Percentiles rank a stretch among this genome's conserved stretches.
Conservation (phyloP, 768 basidiomycete species). For the Psilocybe subaeruginosa region DNA sequence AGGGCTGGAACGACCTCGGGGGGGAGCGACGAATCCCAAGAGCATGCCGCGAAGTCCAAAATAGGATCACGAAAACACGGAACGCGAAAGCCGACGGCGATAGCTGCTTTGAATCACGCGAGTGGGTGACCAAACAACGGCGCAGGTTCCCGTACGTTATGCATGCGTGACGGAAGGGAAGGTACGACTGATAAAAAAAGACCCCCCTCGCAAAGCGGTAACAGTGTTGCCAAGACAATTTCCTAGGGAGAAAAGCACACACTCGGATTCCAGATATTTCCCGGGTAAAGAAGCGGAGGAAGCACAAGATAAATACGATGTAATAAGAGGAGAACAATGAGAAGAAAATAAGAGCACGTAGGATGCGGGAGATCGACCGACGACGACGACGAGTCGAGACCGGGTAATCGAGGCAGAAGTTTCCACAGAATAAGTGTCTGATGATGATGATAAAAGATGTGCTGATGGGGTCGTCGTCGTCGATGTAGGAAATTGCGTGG, state of each 20-base stretch:
- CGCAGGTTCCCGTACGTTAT: not conserved
- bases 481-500: not conserved
- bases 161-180: not conserved
- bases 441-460: not conserved
- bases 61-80: not conserved
- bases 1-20: not conserved
- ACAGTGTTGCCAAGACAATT: slow-evolving; percentile 5
- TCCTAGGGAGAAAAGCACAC: not conserved
- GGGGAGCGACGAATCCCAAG: not conserved
- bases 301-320: slow-evolving; percentile 6
- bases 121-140: not conserved
- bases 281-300: slow-evolving; percentile 1
- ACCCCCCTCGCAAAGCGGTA: not conserved
- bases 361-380: not conserved
- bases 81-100: slow-evolving; percentile 3
- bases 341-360: slow-evolving; percentile 3
- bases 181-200: not conserved
- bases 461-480: not conserved
- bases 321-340: not conserved
- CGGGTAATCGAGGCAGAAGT: not conserved
- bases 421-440: not conserved
- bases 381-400: not conserved
- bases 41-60: not conserved
- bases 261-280: slow-evolving; percentile 3
- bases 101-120: not conserved